Evolutionary conservation across 345 rosid species (phyloP).

Genomic region (Gossypium stocksii): DNA sequence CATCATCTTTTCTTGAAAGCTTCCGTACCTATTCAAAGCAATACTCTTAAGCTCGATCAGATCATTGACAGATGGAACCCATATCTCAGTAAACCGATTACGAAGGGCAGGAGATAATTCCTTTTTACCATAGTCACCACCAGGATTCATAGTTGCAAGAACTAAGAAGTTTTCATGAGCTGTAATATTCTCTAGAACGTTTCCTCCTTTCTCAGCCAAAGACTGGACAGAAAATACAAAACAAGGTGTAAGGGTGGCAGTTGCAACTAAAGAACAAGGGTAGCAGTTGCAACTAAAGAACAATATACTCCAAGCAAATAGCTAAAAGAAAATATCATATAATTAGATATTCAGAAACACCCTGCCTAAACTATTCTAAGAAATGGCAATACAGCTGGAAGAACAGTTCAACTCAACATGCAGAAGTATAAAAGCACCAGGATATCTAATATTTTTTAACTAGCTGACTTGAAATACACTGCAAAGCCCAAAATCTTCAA

Average conservation of each 20-base stretch:
- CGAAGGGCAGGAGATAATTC: constrained; percentile 97
- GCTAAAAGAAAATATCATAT: neutral
- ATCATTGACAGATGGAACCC: constrained; percentile 81
- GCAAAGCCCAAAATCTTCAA: neutral
- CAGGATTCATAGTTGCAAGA: constrained; percentile 98
- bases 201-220: constrained; percentile 94
- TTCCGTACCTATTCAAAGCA: constrained; percentile 54
- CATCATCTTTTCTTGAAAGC: neutral
- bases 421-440: neutral
- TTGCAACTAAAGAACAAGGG: neutral
- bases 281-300: neutral
- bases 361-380: neutral
- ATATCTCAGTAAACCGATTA: constrained; percentile 94
- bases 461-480: neutral
- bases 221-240: constrained; percentile 42
- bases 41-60: constrained; percentile 67
- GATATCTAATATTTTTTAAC: neutral
- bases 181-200: constrained; percentile 60
- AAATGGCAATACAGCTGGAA: neutral
- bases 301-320: neutral
- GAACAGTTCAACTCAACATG: neutral
- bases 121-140: constrained; percentile 98
- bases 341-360: neutral
- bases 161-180: constrained; percentile 71
- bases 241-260: neutral